Conservation (phyloP, 805 yeast species). For the Metschnikowia proteae region DNA sequence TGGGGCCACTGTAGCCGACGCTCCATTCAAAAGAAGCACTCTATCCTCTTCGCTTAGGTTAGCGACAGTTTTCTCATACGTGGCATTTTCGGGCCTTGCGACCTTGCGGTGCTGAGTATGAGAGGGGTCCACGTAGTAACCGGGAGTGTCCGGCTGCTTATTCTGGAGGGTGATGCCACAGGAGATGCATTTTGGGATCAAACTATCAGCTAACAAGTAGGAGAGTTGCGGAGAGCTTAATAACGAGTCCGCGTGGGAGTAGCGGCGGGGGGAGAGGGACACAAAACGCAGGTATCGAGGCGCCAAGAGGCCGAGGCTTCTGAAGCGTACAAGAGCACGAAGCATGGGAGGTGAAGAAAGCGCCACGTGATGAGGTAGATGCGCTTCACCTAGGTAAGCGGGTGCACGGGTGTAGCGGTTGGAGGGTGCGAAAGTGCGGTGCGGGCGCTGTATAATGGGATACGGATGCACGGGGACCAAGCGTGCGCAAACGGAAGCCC, state of each 20-base stretch:
- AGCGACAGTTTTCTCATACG: constrained; percentile 18
- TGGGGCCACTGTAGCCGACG: neutral
- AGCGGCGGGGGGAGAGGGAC: neutral
- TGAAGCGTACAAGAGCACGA: neutral
- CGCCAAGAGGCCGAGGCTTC: neutral
- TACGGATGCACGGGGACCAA: constrained; percentile 5
- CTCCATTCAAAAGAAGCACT: constrained; percentile 23
- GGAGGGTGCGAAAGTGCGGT: neutral
- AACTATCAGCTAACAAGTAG: constrained; percentile 13
- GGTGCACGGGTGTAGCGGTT: neutral
- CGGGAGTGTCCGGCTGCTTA: constrained; percentile 32
- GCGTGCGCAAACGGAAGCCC: constrained; percentile 3
- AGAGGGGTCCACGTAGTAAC: constrained; percentile 36
- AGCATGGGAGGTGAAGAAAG: neutral
- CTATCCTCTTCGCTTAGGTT: constrained; percentile 26
- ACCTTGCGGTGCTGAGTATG: neutral
- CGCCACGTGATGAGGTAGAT: constrained; percentile 4
- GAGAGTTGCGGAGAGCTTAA: constrained; percentile 7
- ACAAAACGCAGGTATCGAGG: neutral
- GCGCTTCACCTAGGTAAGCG: neutral
- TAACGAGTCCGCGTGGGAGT: neutral
- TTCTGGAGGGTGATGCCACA: constrained; percentile 57
- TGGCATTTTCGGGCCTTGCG: constrained; percentile 18
- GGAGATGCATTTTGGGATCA: constrained; percentile 41
- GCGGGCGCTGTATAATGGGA: neutral